Conservation (phyloP, 768 basidiomycete genomes). For the Hydnomerulius pinastri region DNA sequence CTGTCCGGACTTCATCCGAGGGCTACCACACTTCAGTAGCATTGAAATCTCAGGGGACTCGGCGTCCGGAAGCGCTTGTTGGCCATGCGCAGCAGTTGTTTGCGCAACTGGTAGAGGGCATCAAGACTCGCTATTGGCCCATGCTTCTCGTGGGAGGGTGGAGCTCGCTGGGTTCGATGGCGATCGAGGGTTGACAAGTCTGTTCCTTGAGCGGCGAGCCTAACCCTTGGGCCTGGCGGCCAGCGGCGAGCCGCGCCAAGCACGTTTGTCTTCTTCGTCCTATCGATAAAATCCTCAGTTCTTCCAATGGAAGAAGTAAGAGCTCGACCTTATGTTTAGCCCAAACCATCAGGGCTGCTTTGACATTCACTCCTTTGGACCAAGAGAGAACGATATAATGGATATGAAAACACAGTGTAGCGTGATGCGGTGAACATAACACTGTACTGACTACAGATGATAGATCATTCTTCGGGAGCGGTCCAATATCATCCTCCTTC, state of each 20-base stretch:
- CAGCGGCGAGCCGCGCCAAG: slow-evolving; percentile 3
- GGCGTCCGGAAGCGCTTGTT: slow-evolving; percentile 9
- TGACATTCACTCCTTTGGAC: slow-evolving; percentile 4
- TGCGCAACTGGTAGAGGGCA: slow-evolving; percentile 18
- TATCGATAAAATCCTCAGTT: not conserved
- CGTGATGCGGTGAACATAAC: slow-evolving; percentile 21
- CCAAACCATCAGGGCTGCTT: not conserved
- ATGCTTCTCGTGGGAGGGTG: not conserved
- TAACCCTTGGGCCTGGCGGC: slow-evolving; percentile 19
- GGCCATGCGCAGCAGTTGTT: slow-evolving; percentile 21
- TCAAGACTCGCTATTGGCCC: slow-evolving; percentile 10
- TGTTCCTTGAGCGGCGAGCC: slow-evolving; percentile 1
- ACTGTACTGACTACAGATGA: slow-evolving; percentile 19
- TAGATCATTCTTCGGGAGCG: slow-evolving; percentile 30
- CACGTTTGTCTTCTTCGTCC: slow-evolving; percentile 2
- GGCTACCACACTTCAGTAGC: slow-evolving; percentile 1
- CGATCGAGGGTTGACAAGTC: slow-evolving; percentile 16
- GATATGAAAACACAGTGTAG: slow-evolving; percentile 27
- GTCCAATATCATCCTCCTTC: slow-evolving; percentile 26
- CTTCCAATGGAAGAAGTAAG: not conserved
- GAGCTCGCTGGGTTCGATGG: slow-evolving; percentile 7
- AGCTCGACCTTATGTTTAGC: not conserved
- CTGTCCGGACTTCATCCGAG: slow-evolving; percentile 1
- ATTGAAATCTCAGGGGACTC: slow-evolving; percentile 5
- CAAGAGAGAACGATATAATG: slow-evolving; percentile 18